Base-by-base conservation (phyloP, 139 green algal genomes). In the Cymbomonas tetramitiformis region DNA sequence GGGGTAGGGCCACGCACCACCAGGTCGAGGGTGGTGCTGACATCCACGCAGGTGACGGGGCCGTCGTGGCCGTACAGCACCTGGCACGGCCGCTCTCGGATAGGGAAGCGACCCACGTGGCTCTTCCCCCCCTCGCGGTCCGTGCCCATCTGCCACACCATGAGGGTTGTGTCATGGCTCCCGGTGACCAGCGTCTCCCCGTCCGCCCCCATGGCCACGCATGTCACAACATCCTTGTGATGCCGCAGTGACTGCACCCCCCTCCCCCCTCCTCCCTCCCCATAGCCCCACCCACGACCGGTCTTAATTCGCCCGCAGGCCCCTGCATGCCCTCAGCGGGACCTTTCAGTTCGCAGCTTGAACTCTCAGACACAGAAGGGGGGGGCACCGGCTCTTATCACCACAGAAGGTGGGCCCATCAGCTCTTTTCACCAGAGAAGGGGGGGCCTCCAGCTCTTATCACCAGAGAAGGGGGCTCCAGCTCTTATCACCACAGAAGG, bases 161-260 rank as follows among this genome's bases (percentile, higher is more conserved):
- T 73, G 3, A 83, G 38, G 7, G 70, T 84, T 0, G 68, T 76
- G 62, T 87, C 79, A 0, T 61, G 29, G 46, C 60, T 74, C 30
- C 79, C 79, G 24, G 36, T 79, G n/a, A 79, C 72, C 6, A 50
- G 6, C 41, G 41, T 50, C 6, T 21, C 41, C 21, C 41, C 41
- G 8, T 50, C 41, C 44, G 50, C 77, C 28, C 62, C 53, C 36
- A 69, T 46, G 0, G 75, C 71, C 10, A 86, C 32, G 33, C 69
- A 77, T 38, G 75, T 86, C 41, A 84, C 62, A 1, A 65, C 56
- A 55, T 80, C 72, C 36, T 70, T 73, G 72, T 86, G 79, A 30
- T 61, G 65, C 10, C 48, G 52, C 56, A 72, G 25, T 29, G 47
- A 58, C 65, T 83, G 72, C 38, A 83, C 62, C 48, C 71, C 50